Base-by-base conservation (phyloP, 495 filamentous ascomycete species). In the Lophiotrema nucula region DNA sequence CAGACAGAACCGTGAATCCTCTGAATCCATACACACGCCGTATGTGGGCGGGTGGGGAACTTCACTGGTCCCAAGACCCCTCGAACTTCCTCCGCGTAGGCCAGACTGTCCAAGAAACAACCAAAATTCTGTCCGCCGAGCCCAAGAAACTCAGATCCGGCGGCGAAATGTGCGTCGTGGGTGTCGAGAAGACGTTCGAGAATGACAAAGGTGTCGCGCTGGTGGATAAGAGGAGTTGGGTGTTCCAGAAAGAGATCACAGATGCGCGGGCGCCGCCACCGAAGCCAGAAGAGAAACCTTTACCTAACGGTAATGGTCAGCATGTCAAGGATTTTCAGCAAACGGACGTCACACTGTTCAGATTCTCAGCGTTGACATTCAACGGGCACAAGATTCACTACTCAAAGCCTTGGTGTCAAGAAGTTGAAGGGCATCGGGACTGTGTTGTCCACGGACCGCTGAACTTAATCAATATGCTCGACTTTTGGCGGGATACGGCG, bases 41-140 rank as follows among this genome's bases (percentile, higher is more conserved):
- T 22, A 85, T 95, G 82, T 95, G 89, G 89, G 87, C 86, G 2
- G 88, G 88, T 23, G 89, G 88, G 0, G 72, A 76, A 53, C 73
- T 85, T 22, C 47, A 64, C n/a, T 85, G 80, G 81, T 71, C 70
- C 5, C 58, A 69, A 10, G 72, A 73, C 5, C 65, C 69, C 13
- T 60, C 68, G 39, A 76, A 79, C 51, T 64, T 65, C 11, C 64
- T 84, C 47, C 68, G 74, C 3, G 74, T 84, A 0, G 83, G 82
- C 2, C 76, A 84, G 38, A 55, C 71, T 8, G 80, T 81, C 5
- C 71, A 63, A n/a, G 83, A 87, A 67, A 77, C 71, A n/a, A 85
- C 82, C 8, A 72, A 68, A 53, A 72, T 86, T 21, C 45, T 82
- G 1, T 74, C 69, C 31, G 79, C 76, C 0, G 76, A 76, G 60